phyloP scores from a whole-genome alignment of 345 rosid species.

The Rubroshorea leprosula region DNA sequence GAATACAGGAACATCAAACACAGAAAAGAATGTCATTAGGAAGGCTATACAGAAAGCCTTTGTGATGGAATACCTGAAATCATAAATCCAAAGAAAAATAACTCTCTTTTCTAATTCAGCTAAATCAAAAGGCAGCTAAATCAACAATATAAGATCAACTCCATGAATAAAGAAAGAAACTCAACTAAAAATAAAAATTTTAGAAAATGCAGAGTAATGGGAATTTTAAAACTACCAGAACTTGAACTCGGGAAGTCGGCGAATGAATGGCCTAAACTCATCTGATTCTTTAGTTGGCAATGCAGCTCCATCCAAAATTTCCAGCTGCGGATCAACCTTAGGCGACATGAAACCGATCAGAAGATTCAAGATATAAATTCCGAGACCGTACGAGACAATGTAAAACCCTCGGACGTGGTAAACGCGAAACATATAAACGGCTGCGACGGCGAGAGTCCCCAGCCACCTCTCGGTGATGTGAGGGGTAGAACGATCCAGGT shows the following conservation, averaged over 20 bases:
- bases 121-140: neutral
- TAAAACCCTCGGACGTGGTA: conserved; percentile 38
- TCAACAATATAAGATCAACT: too few relatives aligned
- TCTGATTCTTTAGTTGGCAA: conserved; percentile 44
- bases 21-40: conserved; percentile 61
- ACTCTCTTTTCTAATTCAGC: neutral
- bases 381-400: conserved; percentile 37
- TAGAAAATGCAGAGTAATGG: neutral
- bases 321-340: conserved; percentile 44
- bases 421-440: conserved; percentile 34
- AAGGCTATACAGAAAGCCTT: conserved; percentile 63
- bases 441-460: conserved; percentile 30
- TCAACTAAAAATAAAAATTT: too few relatives aligned
- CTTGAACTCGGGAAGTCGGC: conserved; percentile 46
- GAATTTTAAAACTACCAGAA: conserved; percentile 33
- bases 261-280: conserved; percentile 44
- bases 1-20: conserved; percentile 72
- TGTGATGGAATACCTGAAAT: conserved; percentile 62
- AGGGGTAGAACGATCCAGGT: conserved; percentile 52
- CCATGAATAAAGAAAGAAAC: too few relatives aligned
- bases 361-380: conserved; percentile 42
- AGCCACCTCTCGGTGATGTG: conserved; percentile 39
- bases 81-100: conserved; percentile 12
- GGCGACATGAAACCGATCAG: conserved; percentile 51
- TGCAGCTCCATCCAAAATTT: conserved; percentile 38